Conservation (phyloP, 805 yeast species). For the Candida sonorensis region DNA sequence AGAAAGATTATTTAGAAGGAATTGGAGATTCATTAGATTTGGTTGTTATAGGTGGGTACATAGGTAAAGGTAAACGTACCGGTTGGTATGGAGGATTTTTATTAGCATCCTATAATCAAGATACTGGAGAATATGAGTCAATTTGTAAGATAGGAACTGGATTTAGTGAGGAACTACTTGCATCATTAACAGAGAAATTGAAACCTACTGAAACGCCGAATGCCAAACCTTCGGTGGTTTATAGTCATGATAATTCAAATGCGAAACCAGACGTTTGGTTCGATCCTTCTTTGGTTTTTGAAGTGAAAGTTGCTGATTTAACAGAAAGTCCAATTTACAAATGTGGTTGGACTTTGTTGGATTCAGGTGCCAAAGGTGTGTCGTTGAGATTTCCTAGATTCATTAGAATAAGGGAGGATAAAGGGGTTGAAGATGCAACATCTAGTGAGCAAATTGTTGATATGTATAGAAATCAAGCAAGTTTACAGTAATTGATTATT, state of each 20-base stretch:
- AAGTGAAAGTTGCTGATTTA: slow-evolving; percentile 85
- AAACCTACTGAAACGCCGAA: slow-evolving; percentile 56
- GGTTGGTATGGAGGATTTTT: slow-evolving; percentile 93
- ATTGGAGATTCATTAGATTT: slow-evolving; percentile 93
- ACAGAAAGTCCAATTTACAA: slow-evolving; percentile 85
- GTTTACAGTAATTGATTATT: slow-evolving; percentile 4
- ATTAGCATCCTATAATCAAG: slow-evolving; percentile 84
- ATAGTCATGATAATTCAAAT: slow-evolving; percentile 50
- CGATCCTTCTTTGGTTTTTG: slow-evolving; percentile 79
- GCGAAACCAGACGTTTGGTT: slow-evolving; percentile 93
- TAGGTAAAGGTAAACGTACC: slow-evolving; percentile 91
- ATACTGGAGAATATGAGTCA: slow-evolving; percentile 88
- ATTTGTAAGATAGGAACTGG: slow-evolving; percentile 98
- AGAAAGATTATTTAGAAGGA: slow-evolving; percentile 91
- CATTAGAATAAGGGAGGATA: slow-evolving; percentile 77
- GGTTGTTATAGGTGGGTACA: slow-evolving; percentile 90
- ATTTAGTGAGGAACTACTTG: slow-evolving; percentile 78
- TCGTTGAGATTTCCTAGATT: slow-evolving; percentile 88
- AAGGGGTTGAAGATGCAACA: slow-evolving; percentile 80
- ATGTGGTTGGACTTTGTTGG: slow-evolving; percentile 68
- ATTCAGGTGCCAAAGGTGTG: slow-evolving; percentile 55
- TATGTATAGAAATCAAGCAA: slow-evolving; percentile 68
- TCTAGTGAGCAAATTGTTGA: slow-evolving; percentile 78
- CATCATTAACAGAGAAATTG: slow-evolving; percentile 49
- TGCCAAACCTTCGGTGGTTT: slow-evolving; percentile 65